Base-by-base conservation (phyloP, 169 alveolate genomes). In the Cryptosporidium ryanae region DNA sequence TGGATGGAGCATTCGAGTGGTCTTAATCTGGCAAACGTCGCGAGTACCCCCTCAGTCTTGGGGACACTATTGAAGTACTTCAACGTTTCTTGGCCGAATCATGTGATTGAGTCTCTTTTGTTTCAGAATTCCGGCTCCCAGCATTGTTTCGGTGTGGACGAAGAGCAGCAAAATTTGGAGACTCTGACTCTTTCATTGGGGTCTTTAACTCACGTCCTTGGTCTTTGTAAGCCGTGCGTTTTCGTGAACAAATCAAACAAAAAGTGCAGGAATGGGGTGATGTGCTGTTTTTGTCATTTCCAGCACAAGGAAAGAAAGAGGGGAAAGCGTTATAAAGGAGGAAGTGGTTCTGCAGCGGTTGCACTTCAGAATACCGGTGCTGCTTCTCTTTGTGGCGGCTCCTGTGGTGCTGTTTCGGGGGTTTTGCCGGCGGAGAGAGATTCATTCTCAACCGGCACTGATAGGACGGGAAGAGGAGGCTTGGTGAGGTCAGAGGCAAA, bases 161-260 rank as follows among this genome's bases (percentile, higher is more conserved):
- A 76, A 25, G 29, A 8, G 12, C 38, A 32, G 12, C 64, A 17
- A 8, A 54, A 25, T 61, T 8, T 61, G 43, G 43, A 61, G 6
- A 61, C 23, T 27, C 34, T 55, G 38, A 55, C 87, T 3, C 59
- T 76, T 15, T 76, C 87, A 7, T 43, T 76, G 49, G 95, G 95
- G 29, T 92, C 95, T n/a, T 32, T 91, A 6, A 76, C 91, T 43
- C 95, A 92, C 66, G 27, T 81, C 18, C 54, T 90, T 38, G 95
- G 95, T 2, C 91, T 89, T 65, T 92, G 95, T 67, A 92, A 92
- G 84, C 95, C 95, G 17, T 92, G 95, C 32, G 95, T 92, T 15
- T 92, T 92, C 52, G 95, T 93, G 2, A 92, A 92, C 55, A 92
- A 92, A 91, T 65, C 89, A 32, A 66, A 90, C 57, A 92, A 92